phyloP scores from a whole-genome alignment of 352 stramenopile species.

The Hyaloperonospora brassicae region DNA sequence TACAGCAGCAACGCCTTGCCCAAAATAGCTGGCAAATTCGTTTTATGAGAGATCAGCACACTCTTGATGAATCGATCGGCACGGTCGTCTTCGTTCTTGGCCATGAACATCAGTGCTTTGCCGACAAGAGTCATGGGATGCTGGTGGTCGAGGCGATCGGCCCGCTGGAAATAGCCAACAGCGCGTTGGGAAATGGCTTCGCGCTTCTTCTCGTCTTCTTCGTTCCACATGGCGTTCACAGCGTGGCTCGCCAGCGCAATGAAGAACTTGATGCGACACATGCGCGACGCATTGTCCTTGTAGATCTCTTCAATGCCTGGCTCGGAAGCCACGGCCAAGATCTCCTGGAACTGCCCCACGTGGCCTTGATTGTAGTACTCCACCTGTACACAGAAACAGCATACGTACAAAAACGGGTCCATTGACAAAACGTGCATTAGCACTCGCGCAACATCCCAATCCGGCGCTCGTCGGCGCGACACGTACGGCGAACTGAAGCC shows the following conservation, averaged over 20 bases:
- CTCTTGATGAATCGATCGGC: constrained; percentile 89
- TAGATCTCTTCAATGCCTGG: constrained; percentile 85
- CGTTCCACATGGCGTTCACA: constrained; percentile 85
- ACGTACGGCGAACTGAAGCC: constrained; percentile 85
- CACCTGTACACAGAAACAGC: constrained; percentile 28
- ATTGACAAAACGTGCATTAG: too few relatives aligned
- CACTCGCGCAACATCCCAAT: too few relatives aligned
- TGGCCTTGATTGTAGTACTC: constrained; percentile 86
- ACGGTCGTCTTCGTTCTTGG: constrained; percentile 87
- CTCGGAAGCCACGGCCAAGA: constrained; percentile 71
- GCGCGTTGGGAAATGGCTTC: constrained; percentile 73
- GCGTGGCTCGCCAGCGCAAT: constrained; percentile 78
- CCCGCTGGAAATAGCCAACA: constrained; percentile 80
- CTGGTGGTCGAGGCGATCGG: constrained; percentile 84
- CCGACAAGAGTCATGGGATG: constrained; percentile 86
- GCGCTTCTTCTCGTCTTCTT: constrained; percentile 84
- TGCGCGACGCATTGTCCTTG: constrained; percentile 75
- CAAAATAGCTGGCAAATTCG: constrained; percentile 81
- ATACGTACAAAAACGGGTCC: too few relatives aligned
- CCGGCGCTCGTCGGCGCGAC: too few relatives aligned
- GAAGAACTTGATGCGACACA: constrained; percentile 87
- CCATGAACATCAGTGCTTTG: constrained; percentile 90
- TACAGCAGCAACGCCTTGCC: constrained; percentile 82
- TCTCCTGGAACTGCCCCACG: constrained; percentile 78
- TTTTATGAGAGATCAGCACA: constrained; percentile 84